Conservation (phyloP, 306 rosid genomes). For the Cucurbita maxima region DNA sequence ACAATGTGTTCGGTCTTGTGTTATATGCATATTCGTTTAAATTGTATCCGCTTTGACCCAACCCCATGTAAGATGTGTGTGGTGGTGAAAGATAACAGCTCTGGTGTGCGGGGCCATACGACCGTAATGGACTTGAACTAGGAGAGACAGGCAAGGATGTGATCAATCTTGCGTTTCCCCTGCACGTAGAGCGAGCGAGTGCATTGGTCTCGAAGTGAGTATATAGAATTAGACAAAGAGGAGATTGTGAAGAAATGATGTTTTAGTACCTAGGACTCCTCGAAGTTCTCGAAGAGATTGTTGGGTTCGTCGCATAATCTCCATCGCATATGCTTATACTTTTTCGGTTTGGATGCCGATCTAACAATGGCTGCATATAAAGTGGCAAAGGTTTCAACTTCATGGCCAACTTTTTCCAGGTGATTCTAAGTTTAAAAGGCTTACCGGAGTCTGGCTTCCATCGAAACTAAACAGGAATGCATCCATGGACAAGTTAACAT, state of each 20-base stretch:
- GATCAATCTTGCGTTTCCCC: conserved; percentile 53
- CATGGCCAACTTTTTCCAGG: neutral
- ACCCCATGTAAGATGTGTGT: conserved; percentile 36
- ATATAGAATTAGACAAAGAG: neutral
- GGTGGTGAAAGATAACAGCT: conserved; percentile 73
- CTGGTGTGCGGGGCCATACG: conserved; percentile 29
- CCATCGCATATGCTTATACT: conserved; percentile 16
- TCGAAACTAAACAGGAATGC: conserved; percentile 55
- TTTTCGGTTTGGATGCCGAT: conserved; percentile 21
- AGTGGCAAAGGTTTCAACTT: neutral
- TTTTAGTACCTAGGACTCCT: conserved; percentile 29
- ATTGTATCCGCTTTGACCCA: conserved; percentile 42
- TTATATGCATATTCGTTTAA: conserved; percentile 30
- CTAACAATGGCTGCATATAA: conserved; percentile 32
- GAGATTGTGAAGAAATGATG: neutral
- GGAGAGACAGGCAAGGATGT: conserved; percentile 90
- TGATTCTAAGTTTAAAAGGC: neutral
- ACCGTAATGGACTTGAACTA: conserved; percentile 81
- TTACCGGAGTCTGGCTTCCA: conserved; percentile 88
- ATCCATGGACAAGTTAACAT: conserved; percentile 48
- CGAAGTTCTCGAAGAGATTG: conserved; percentile 12
- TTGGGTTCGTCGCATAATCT: conserved; percentile 15
- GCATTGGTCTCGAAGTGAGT: neutral
- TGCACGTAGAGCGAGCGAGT: conserved; percentile 15
- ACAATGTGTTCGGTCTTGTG: conserved; percentile 34